Base-by-base conservation (phyloP, 768 basidiomycete species). In the Leccinum fibrillosum region DNA sequence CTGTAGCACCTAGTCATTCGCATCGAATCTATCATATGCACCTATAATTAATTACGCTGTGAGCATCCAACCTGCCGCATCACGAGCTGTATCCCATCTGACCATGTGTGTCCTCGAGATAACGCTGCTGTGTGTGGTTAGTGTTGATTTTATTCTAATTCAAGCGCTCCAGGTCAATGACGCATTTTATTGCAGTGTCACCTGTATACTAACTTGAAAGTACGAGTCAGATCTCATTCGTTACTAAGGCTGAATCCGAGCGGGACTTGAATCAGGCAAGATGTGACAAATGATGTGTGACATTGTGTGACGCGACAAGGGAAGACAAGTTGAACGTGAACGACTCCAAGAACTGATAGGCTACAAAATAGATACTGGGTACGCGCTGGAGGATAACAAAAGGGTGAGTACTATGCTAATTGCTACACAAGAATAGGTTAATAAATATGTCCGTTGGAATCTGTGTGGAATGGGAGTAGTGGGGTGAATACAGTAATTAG, bases 381-480 rank as follows among this genome's bases (percentile, higher is more conserved):
- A 44, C 54, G 54, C 34, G 56, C 28, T 28, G 25, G 37, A 8
- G 49, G 52, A 19, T 28, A 55, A 59, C 58, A 63, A 68, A 59
- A 62, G 9, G 28, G 56, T 64, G 52, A 64, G 52, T 64, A 56
- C 11, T 44, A 35, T 56, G 49, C 61, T 70, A 66, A 52, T 58
- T 45, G 72, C 62, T 73, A 73, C 71, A 71, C 56, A 62, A 61
- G 59, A 58, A 59, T 60, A 57, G 5, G 53, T 55, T 17, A 61
- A 73, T 71, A 72, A 72, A 68, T 73, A 62, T 49, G 52, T 53
- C 54, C 58, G 34, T 5, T 28, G 3, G 13, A 17, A 11, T 11
- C 26, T 44, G 52, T 19, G 42, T 45, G 28, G 28, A 34, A 19
- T 53, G 42, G 2, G 21, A 39, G 9, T 52, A 50, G 15, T 32